Base-by-base conservation (phyloP, 108 stramenopile genomes). In the Conticribra weissflogii region DNA sequence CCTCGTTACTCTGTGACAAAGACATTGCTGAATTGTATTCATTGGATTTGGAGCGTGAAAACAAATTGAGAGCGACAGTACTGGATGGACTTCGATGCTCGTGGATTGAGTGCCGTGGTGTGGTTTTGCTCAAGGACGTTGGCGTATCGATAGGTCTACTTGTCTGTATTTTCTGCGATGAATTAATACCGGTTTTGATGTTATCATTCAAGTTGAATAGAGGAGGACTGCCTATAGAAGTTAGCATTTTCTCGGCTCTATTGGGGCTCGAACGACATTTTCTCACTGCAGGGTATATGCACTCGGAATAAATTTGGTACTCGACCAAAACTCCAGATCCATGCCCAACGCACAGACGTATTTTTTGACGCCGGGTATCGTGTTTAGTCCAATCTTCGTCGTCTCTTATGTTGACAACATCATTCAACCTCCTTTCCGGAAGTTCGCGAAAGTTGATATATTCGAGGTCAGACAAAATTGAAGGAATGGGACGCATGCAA, bases 301-400 rank as follows among this genome's bases (percentile, higher is more conserved):
- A 32, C 23, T 14, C 23, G 36, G 77, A 66, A 22, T 51, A 47
- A 25, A 78, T 33, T 46, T 71, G 64, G 60, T 48, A 71, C 18
- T 54, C 64, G 36, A 32, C 57, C n/a, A 78, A 46, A 3, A 71
- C 4, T 24, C 77, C 77, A 7, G 69, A 66, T 53, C 71, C 63
- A 19, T 65, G 69, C 9, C 77, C 77, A 33, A 78, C 54, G 28
- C 77, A 71, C 8, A 78, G 54, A 3, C 64, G 57, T 25, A 66
- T 57, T 29, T 41, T 32, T n/a, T 3, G 9, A 27, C 46, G 28
- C 32, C 3, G 14, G 47, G 45, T 3, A 27, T 23, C 4, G 17
- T 3, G 3, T 2, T 36, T 29, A n/a, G n/a, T n/a, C n/a, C n/a
- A n/a, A 3, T 41, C 29, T 25, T 57, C 28, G 29, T 30, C n/a